Conservation (phyloP, 495 filamentous ascomycete genomes). For the Corynascus novoguineensis region DNA sequence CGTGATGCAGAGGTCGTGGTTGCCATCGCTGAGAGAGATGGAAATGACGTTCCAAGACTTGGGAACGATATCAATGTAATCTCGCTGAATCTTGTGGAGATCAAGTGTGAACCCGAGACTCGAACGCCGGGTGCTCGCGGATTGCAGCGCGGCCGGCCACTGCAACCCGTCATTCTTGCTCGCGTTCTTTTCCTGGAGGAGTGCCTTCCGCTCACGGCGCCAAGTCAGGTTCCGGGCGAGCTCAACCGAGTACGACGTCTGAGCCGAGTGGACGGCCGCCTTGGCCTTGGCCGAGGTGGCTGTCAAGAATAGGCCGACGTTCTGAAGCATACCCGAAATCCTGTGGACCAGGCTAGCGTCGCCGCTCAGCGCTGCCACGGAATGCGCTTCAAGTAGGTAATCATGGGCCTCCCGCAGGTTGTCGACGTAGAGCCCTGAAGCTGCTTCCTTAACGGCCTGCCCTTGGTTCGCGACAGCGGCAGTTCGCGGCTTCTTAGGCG, state of each 20-base stretch:
- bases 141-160: slow-evolving; percentile 27
- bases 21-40: slow-evolving; percentile 70
- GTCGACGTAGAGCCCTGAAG: slow-evolving; percentile 47
- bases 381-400: slow-evolving; percentile 50
- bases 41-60: slow-evolving; percentile 79
- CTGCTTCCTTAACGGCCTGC: slow-evolving; percentile 26
- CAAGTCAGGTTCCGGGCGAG: slow-evolving; percentile 55
- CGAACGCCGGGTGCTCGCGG: slow-evolving; percentile 24
- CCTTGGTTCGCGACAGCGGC: slow-evolving; percentile 10
- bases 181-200: slow-evolving; percentile 37
- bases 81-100: slow-evolving; percentile 54
- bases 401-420: slow-evolving; percentile 58
- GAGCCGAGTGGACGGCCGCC: slow-evolving; percentile 47
- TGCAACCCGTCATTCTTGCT: slow-evolving; percentile 25
- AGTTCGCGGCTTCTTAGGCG: slow-evolving; percentile 25
- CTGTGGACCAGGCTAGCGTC: slow-evolving; percentile 47
- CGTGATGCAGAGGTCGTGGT: slow-evolving; percentile 75
- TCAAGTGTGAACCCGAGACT: slow-evolving; percentile 42
- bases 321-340: slow-evolving; percentile 55
- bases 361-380: slow-evolving; percentile 46
- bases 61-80: slow-evolving; percentile 80
- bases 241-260: slow-evolving; percentile 58
- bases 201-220: slow-evolving; percentile 52
- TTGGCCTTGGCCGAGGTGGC: slow-evolving; percentile 47
- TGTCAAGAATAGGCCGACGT: slow-evolving; percentile 60